phyloP scores from a whole-genome alignment of 306 rosid species.

The Geum urbanum region DNA sequence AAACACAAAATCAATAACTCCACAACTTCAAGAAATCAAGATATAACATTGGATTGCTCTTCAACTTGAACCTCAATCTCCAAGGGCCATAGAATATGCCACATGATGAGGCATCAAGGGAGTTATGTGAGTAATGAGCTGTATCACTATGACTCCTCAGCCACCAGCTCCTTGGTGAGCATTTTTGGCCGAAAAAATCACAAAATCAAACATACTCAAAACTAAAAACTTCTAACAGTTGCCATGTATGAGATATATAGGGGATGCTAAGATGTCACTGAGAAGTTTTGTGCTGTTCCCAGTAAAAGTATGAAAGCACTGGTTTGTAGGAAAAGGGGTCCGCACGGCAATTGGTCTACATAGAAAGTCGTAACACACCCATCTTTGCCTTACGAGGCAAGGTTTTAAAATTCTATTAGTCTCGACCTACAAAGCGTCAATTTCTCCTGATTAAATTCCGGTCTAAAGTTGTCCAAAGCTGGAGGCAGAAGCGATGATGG shows the following conservation, averaged over 20 bases:
- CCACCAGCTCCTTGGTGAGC: neutral
- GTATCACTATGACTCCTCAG: neutral
- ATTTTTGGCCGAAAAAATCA: neutral
- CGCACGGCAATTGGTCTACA: neutral
- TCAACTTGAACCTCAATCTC: neutral
- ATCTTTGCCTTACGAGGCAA: neutral
- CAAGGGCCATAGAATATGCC: neutral
- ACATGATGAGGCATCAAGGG: neutral
- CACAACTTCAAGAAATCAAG: neutral
- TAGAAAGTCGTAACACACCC: neutral
- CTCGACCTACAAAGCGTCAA: neutral
- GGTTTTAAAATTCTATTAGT: too few species aligned
- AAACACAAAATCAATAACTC: neutral
- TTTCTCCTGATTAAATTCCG: neutral
- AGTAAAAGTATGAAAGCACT: too few species aligned
- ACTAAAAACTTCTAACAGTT: neutral
- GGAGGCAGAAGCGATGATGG: neutral
- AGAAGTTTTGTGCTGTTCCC: neutral
- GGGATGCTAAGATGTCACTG: neutral
- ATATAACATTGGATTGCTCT: neutral
- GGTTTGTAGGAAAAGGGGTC: neutral
- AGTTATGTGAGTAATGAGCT: neutral
- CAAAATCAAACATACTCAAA: neutral
- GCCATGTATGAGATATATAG: neutral
- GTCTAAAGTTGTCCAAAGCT: neutral